phyloP scores from a whole-genome alignment of 2,329 filamentous ascomycete genomes.

The Fusarium humuli region DNA sequence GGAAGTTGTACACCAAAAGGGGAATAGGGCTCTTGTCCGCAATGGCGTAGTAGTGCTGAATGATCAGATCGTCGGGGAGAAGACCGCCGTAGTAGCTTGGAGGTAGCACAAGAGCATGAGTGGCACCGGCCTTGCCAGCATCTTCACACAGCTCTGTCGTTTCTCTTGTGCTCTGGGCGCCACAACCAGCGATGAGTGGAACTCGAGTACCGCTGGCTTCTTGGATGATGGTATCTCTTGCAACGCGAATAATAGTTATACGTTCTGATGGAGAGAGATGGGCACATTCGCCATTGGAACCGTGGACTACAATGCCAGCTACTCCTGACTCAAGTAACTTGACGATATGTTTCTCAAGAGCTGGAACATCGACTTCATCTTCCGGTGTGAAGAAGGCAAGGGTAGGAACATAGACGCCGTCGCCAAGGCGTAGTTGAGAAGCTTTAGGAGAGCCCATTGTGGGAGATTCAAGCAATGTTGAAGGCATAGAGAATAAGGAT shows the following conservation, averaged over 20 bases:
- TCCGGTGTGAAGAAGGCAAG: slow-evolving; percentile 53
- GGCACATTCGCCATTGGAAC: slow-evolving; percentile 86
- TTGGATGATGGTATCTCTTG: slow-evolving; percentile 52
- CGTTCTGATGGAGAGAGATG: slow-evolving; percentile 80
- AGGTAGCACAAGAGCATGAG: slow-evolving; percentile 81
- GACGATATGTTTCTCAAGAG: slow-evolving; percentile 51
- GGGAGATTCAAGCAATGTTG: slow-evolving; percentile 40
- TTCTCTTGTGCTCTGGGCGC: slow-evolving; percentile 79
- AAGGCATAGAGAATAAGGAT: slow-evolving; percentile 37
- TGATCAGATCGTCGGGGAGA: slow-evolving; percentile 63
- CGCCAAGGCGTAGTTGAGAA: slow-evolving; percentile 39
- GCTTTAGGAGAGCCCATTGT: slow-evolving; percentile 46
- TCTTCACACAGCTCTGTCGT: slow-evolving; percentile 77
- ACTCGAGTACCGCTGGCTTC: slow-evolving; percentile 38
- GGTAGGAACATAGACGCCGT: slow-evolving; percentile 55
- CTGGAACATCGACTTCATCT: slow-evolving; percentile 50
- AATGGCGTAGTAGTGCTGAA: slow-evolving; percentile 73
- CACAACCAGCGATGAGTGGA: slow-evolving; percentile 79
- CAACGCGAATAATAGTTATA: slow-evolving; percentile 71
- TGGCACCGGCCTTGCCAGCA: slow-evolving; percentile 76
- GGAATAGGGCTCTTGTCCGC: slow-evolving; percentile 70
- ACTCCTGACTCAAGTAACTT: slow-evolving; percentile 73
- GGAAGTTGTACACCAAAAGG: slow-evolving; percentile 75
- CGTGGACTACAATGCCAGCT: slow-evolving; percentile 80
- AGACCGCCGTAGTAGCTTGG: slow-evolving; percentile 80